A percentile compares a stretch with the other conserved stretches of the same genome.
These are phyloP conservation scores for Tuber microsphaerosporum DNA, from an alignment of 495 filamentous ascomycete species.

Conservation along the genomic window DNA sequence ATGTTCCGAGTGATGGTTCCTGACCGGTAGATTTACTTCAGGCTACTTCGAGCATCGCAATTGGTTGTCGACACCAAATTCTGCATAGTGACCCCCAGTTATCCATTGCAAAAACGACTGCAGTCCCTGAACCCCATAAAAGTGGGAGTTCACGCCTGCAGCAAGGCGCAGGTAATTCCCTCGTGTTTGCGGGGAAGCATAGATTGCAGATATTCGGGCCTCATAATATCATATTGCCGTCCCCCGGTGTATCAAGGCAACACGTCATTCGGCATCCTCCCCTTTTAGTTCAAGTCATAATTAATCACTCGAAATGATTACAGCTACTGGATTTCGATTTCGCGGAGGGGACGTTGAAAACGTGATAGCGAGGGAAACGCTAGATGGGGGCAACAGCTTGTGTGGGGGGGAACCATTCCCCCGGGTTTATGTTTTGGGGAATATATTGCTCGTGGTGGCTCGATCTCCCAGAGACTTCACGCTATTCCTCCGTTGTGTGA, in stretches of 20 bases:
- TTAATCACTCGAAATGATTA: neutral
- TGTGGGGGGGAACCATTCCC: neutral
- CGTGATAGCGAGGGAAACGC: neutral
- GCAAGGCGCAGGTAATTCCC: neutral
- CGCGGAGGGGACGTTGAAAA: neutral
- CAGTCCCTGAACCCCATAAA: neutral
- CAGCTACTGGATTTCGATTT: neutral
- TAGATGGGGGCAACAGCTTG: neutral
- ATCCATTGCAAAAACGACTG: neutral
- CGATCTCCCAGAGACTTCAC: neutral
- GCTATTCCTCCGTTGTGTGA: neutral
- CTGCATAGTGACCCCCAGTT: neutral
- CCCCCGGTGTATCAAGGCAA: neutral
- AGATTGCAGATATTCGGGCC: neutral
- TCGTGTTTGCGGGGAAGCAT: slow-evolving; percentile 3
- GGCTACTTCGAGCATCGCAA: neutral
- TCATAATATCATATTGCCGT: neutral
- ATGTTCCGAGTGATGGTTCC: neutral
- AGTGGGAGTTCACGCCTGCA: slow-evolving; percentile 1
- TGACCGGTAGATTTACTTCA: neutral
- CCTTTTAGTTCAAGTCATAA: neutral
- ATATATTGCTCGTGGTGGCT: neutral
- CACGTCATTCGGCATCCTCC: neutral
- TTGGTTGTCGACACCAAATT: neutral
- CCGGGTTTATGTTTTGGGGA: neutral